Evolutionary conservation across 208 protist genomes (phyloP).

Genomic region (Wallacemonas sp.): DNA sequence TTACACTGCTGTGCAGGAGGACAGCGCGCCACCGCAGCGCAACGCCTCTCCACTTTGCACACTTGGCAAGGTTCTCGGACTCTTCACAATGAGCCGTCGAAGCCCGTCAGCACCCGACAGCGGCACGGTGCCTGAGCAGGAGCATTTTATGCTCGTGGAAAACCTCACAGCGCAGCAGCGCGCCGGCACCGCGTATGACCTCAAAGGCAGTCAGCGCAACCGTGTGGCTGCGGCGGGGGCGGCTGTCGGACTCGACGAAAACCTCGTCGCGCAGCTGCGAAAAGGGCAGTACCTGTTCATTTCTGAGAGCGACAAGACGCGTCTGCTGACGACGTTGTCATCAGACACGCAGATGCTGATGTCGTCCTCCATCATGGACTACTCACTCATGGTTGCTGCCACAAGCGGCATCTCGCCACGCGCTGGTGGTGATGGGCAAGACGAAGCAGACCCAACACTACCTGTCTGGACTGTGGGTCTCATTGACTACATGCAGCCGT

Average conservation of each 20-base stretch:
- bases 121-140: conserved; percentile 3
- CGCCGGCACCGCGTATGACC: conserved; percentile 47
- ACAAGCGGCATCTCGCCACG: conserved; percentile 2
- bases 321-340: conserved; percentile 55
- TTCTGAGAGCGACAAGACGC: conserved; percentile 35
- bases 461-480: conserved; percentile 44
- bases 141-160: conserved; percentile 69
- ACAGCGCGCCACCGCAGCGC: not conserved
- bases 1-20: conserved; percentile 10
- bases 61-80: conserved; percentile 39
- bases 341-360: conserved; percentile 62
- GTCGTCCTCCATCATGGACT: conserved; percentile 73
- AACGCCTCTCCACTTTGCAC: not conserved
- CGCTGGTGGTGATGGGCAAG: not conserved
- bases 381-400: conserved; percentile 68
- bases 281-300: conserved; percentile 70
- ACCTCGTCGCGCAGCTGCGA: conserved; percentile 52
- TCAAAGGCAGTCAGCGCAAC: conserved; percentile 88
- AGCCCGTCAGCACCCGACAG: not conserved
- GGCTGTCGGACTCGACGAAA: conserved; percentile 67
- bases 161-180: conserved; percentile 34
- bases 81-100: conserved; percentile 25
- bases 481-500: conserved; percentile 87
- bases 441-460: not conserved
- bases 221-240: conserved; percentile 53